phyloP scores from a whole-genome alignment of 768 basidiomycete species.

The Polyporus arcularius region DNA sequence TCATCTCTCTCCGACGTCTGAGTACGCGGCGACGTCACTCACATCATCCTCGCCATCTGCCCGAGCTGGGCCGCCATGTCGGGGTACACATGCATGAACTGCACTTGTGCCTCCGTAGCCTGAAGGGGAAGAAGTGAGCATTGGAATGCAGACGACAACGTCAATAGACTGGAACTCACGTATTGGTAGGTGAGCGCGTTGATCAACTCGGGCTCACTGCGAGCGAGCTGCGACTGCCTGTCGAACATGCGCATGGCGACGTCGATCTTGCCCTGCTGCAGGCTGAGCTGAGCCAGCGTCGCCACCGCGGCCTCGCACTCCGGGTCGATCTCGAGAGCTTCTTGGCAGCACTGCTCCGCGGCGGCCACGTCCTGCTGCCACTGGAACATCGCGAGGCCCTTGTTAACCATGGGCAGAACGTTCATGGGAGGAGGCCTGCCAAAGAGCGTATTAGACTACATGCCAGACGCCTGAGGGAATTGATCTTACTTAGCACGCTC shows the following conservation, averaged over 20 bases:
- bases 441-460: neutral
- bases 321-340: constrained; percentile 85
- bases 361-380: constrained; percentile 87
- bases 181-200: constrained; percentile 78
- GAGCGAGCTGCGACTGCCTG: constrained; percentile 79
- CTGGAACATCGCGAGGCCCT: constrained; percentile 94
- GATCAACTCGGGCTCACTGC: constrained; percentile 87
- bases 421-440: constrained; percentile 57
- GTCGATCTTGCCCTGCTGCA: constrained; percentile 90
- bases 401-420: constrained; percentile 94
- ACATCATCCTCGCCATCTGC: constrained; percentile 46
- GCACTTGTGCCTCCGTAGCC: constrained; percentile 81
- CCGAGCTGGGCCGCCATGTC: constrained; percentile 74
- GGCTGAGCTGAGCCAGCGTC: constrained; percentile 87
- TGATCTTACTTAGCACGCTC: constrained; percentile 67
- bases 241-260: constrained; percentile 86
- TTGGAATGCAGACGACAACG: neutral
- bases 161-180: constrained; percentile 44
- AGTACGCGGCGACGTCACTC: constrained; percentile 1
- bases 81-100: constrained; percentile 84
- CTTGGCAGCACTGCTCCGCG: constrained; percentile 83
- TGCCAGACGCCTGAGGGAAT: neutral
- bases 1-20: neutral
- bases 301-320: constrained; percentile 97
- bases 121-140: constrained; percentile 27